A percentile compares a stretch with the other conserved stretches of the same genome.
phyloP scores from a whole-genome alignment of 2,329 filamentous ascomycete species.

The Pyricularia pennisetigena region DNA sequence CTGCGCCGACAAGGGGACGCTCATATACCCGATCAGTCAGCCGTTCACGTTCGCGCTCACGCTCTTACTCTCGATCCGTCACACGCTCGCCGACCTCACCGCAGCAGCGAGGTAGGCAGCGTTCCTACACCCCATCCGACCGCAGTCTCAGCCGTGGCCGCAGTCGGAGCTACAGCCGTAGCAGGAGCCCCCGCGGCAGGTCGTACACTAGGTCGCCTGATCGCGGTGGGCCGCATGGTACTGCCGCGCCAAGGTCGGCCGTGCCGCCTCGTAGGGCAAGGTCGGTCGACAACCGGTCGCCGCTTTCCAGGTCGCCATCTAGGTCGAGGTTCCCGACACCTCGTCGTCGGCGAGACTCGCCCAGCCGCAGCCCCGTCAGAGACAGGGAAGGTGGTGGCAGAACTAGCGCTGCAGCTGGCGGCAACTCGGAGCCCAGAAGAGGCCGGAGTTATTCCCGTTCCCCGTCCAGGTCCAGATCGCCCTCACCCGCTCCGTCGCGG shows the following conservation, averaged over 20 bases:
- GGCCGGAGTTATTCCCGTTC: slow-evolving; percentile 7
- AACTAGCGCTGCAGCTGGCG: background rate
- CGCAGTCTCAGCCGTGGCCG: slow-evolving; percentile 2
- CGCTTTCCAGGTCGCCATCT: background rate
- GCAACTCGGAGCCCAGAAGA: background rate
- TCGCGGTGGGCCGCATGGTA: background rate
- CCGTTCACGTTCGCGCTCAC: slow-evolving; percentile 14
- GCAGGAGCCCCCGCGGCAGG: slow-evolving; percentile 4
- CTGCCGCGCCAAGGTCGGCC: background rate
- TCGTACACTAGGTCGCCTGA: slow-evolving; percentile 1
- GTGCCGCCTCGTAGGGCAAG: background rate
- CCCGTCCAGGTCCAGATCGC: slow-evolving; percentile 12
- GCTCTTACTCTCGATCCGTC: slow-evolving; percentile 20
- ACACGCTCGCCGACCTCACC: slow-evolving; percentile 7
- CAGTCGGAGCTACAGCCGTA: slow-evolving; percentile 3
- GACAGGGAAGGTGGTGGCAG: background rate
- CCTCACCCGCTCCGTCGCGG: slow-evolving; percentile 9
- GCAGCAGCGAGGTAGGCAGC: slow-evolving; percentile 1
- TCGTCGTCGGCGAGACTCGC: slow-evolving; percentile 6
- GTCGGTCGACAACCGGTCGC: background rate
- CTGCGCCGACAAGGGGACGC: slow-evolving; percentile 9
- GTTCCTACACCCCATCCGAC: slow-evolving; percentile 4
- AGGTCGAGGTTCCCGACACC: slow-evolving; percentile 2
- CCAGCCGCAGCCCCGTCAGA: slow-evolving; percentile 10
- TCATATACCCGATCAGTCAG: slow-evolving; percentile 3